Conservation (phyloP, 2,329 filamentous ascomycete genomes). For the Scedosporium apiospermum region DNA sequence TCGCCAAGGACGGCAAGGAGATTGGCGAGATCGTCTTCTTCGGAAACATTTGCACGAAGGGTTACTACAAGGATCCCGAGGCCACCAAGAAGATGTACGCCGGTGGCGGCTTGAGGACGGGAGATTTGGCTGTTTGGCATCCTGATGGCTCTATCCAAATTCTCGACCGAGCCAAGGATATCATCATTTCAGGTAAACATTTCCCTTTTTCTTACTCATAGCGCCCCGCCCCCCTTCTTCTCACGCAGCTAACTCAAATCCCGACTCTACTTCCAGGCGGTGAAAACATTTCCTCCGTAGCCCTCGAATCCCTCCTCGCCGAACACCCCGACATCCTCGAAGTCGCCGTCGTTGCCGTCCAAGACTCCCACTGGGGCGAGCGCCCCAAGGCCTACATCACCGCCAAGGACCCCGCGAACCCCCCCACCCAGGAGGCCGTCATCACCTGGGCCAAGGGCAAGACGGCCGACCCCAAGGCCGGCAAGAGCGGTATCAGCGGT, state of each 20-base stretch:
- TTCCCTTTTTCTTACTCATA: neutral
- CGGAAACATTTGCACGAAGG: conserved; percentile 86
- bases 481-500: conserved; percentile 69
- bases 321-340: conserved; percentile 86
- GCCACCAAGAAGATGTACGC: conserved; percentile 82
- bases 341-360: conserved; percentile 79
- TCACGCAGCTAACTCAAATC: neutral
- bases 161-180: conserved; percentile 88
- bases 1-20: conserved; percentile 37
- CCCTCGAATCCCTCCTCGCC: conserved; percentile 80
- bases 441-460: conserved; percentile 72
- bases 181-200: conserved; percentile 79
- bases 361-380: conserved; percentile 90
- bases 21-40: conserved; percentile 62
- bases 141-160: conserved; percentile 87
- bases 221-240: conserved; percentile 4
- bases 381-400: conserved; percentile 92
- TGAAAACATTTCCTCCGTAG: conserved; percentile 93
- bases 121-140: conserved; percentile 90
- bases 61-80: conserved; percentile 82
- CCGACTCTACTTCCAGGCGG: conserved; percentile 48
- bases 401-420: conserved; percentile 46
- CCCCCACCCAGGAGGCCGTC: conserved; percentile 44
- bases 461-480: conserved; percentile 11
- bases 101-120: conserved; percentile 79